These are phyloP conservation scores for Acanthamoeba castellanii DNA, from an alignment of 208 protist genomes.

Conservation along the genomic window DNA sequence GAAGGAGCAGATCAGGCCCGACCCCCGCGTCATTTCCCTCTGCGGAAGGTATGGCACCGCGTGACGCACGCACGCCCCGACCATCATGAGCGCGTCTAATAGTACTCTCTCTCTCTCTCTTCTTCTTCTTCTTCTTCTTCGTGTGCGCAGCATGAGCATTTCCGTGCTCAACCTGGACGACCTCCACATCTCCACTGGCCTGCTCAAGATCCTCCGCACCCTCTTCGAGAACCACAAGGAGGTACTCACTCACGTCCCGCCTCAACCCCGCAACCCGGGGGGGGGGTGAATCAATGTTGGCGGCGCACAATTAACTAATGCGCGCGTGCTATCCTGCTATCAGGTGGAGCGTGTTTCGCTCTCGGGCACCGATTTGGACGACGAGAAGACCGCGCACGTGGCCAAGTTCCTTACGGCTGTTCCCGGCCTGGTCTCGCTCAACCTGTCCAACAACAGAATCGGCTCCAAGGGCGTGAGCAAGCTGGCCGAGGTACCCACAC, in stretches of 20 bases:
- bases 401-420: conserved; percentile 11
- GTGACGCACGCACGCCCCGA: not conserved
- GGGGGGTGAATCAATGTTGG: no score
- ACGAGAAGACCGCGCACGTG: conserved; percentile 3
- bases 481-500: conserved; percentile 28
- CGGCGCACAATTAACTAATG: no score
- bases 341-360: conserved; percentile 29
- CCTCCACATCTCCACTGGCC: not conserved
- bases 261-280: no score
- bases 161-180: not conserved
- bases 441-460: conserved; percentile 60
- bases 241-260: no score
- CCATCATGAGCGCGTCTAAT: not conserved
- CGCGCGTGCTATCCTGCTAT: not conserved
- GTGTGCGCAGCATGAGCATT: not conserved
- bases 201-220: not conserved
- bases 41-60: not conserved
- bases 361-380: conserved; percentile 3
- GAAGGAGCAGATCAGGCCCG: conserved; percentile 1
- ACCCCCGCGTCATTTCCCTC: conserved; percentile 19
- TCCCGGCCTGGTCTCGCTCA: conserved; percentile 22
- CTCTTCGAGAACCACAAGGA: conserved; percentile 38
- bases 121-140: no score
- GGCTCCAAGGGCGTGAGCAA: not conserved
- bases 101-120: no score